phyloP scores from a whole-genome alignment of 192 early-diverging fungal species.

The Entophlyctis helioformis region DNA sequence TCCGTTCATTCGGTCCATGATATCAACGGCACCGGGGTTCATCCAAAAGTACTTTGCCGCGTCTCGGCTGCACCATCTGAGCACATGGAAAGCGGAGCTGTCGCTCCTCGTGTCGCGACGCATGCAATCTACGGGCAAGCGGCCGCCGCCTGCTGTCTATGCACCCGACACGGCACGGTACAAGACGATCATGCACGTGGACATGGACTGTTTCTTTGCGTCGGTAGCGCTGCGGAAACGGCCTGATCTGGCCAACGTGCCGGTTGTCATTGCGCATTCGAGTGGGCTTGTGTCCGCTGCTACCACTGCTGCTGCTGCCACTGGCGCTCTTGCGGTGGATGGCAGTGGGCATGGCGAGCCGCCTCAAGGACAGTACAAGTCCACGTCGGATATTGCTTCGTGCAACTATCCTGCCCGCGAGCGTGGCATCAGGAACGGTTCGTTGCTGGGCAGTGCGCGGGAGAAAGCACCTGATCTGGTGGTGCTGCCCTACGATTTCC shows the following conservation, averaged over 20 bases:
- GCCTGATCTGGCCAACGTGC: slow-evolving; percentile 48
- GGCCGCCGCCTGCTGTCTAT: too few species aligned
- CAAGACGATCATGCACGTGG: slow-evolving; percentile 72
- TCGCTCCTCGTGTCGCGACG: slow-evolving; percentile 2
- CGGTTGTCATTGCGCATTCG: slow-evolving; percentile 64
- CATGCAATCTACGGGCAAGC: too few species aligned
- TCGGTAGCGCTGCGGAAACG: slow-evolving; percentile 60
- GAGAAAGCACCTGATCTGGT: slow-evolving; percentile 38
- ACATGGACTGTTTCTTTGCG: slow-evolving; percentile 93
- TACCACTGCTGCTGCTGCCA: too few species aligned
- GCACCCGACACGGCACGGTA: not conserved
- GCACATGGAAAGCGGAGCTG: slow-evolving; percentile 72
- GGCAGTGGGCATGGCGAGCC: too few species aligned
- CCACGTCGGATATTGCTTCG: slow-evolving; percentile 58
- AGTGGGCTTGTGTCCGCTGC: too few species aligned
- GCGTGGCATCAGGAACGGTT: slow-evolving; percentile 68
- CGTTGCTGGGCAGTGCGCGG: slow-evolving; percentile 59
- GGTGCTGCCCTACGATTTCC: slow-evolving; percentile 56
- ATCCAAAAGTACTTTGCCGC: slow-evolving; percentile 29
- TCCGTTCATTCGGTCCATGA: slow-evolving; percentile 15
- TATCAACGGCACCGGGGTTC: slow-evolving; percentile 26
- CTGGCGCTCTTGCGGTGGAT: too few species aligned
- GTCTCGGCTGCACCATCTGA: slow-evolving; percentile 68
- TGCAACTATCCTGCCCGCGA: slow-evolving; percentile 79
- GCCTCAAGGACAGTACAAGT: too few species aligned